Evolutionary conservation across 2,329 filamentous ascomycete genomes (phyloP).

Genomic region (Penicillium griseofulvum): DNA sequence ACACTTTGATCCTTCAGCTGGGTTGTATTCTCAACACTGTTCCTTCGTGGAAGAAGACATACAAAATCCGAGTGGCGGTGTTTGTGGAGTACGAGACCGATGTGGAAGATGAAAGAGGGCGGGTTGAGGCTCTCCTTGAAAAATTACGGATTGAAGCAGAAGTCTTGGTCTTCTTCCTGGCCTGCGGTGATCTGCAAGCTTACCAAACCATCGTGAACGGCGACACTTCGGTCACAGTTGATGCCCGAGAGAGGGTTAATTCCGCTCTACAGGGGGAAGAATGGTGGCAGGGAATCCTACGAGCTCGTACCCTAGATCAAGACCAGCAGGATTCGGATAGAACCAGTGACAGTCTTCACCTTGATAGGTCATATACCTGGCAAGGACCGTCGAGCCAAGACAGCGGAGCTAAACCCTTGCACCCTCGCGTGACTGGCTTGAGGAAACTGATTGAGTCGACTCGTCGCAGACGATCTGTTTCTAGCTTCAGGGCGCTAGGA

Average conservation of each 20-base stretch:
- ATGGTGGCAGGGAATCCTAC: slow-evolving; percentile 68
- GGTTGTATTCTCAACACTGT: slow-evolving; percentile 83
- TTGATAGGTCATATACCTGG: slow-evolving; percentile 48
- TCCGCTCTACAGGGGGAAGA: slow-evolving; percentile 66
- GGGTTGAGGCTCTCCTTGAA: slow-evolving; percentile 71
- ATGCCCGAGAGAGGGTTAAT: slow-evolving; percentile 61
- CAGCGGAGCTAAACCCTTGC: slow-evolving; percentile 42
- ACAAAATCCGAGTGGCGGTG: slow-evolving; percentile 72
- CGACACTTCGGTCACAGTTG: slow-evolving; percentile 50
- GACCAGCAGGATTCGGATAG: slow-evolving; percentile 15
- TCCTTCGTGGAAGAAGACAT: slow-evolving; percentile 72
- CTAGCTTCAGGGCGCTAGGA: slow-evolving; percentile 51
- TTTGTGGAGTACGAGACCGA: slow-evolving; percentile 89
- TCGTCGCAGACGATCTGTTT: slow-evolving; percentile 51
- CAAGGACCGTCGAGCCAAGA: slow-evolving; percentile 55
- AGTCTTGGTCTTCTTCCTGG: slow-evolving; percentile 77
- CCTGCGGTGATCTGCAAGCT: slow-evolving; percentile 66
- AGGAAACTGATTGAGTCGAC: slow-evolving; percentile 62
- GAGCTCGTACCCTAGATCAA: slow-evolving; percentile 16
- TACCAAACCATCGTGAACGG: slow-evolving; percentile 81
- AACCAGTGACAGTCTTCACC: slow-evolving; percentile 27
- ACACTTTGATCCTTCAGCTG: slow-evolving; percentile 80
- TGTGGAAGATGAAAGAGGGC: slow-evolving; percentile 71
- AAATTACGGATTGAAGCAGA: slow-evolving; percentile 80
- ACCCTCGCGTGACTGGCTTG: slow-evolving; percentile 57